Evolutionary conservation across 2,329 filamentous ascomycete species (phyloP), one percentile per base, ranked within the genome.

Genomic region (Chalaropsis thielavioides): DNA sequence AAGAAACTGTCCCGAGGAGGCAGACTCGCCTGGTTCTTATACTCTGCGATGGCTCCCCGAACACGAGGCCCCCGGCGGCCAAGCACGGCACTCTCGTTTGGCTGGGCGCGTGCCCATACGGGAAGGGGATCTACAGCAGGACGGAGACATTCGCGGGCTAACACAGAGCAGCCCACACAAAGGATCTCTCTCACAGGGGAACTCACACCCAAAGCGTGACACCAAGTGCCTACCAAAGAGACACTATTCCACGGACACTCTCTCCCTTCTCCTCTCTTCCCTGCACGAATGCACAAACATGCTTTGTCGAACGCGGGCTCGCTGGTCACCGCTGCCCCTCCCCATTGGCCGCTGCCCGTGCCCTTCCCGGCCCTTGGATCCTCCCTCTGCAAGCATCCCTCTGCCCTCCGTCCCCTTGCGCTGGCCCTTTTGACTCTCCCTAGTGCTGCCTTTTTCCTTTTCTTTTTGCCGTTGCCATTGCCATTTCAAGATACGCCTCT

Each of bases 11-110:
- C 15, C 10, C 4, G 1, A 54, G 44, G 6, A 24, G 44, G 61
- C 11, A 31, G 61, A 63, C 38, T 7, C 13, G 15, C 7, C 24
- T 35, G 43, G 35, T 44, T 59, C 56, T 63, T 66, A 66, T 66
- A 66, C 41, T 66, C n/a, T 17, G 19, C 6, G 6, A 35, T 27
- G 31, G 27, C 13, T 8, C 3, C 5, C 27, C 51, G 24, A 19
- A 5, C 22, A 24, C 3, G 8, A 27, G 10, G n/a, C n/a, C 11
- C 59, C 38, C 10, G n/a, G 5, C 22, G 6, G 24, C 51, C 24
- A 58, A 58, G 51, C 6, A 15, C n/a, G 13, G n/a, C n/a, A 43
- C 5, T 41, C 35, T 7, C 58, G 8, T 10, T 1, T 38, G 4
- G 35, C 35, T 38, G 35, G 35, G 35, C 35, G 35, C 35, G 8